Base-by-base conservation (phyloP, 2,329 filamentous ascomycete species). In the Microcyclosporella mali region DNA sequence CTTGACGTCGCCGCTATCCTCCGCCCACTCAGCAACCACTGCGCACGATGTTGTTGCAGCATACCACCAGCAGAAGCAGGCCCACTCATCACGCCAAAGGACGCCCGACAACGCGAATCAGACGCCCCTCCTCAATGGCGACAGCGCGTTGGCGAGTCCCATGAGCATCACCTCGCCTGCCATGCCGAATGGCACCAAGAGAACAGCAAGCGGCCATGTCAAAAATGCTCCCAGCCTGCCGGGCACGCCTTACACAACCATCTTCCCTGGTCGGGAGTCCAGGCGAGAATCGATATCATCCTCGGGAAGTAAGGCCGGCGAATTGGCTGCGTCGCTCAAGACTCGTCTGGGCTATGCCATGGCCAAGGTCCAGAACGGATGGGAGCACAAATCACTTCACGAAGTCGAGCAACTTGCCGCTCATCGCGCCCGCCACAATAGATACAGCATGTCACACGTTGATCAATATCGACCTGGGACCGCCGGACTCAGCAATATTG, bases 281-380 rank as follows among this genome's bases (percentile, higher is more conserved):
- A 77, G 85, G 57, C 88, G 81, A 49, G 79, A 79, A 35, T 90
- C 86, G 62, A 74, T 80, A 43, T 85, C 46, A 9, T 80, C 79
- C 7, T 74, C 77, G 36, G 75, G 78, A 37, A 85, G 78, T 57
- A 82, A 81, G 53, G 85, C 90, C 55, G 83, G 84, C 63, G 86
- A 94, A 74, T 85, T 92, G 73, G 88, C 86, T 31, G 78, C 82
- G 41, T 85, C 90, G 60, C 75, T 97, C 40, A 84, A 83, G 60
- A 82, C 88, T 38, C 84, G 88, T 56, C 75, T 97, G 19, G 87
- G 88, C 6, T 95, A 95, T 65, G 90, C 90, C 51, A 92, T 94
- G 77, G 77, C 94, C 61, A 95, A 95, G 66, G 85, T 95, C 31
- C 87, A 88, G 61, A 82, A 94, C 60, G 88, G 87, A 45, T 92